Conservation (phyloP, 1,284 basidiomycete genomes). For the Pisolithus thermaeus region DNA sequence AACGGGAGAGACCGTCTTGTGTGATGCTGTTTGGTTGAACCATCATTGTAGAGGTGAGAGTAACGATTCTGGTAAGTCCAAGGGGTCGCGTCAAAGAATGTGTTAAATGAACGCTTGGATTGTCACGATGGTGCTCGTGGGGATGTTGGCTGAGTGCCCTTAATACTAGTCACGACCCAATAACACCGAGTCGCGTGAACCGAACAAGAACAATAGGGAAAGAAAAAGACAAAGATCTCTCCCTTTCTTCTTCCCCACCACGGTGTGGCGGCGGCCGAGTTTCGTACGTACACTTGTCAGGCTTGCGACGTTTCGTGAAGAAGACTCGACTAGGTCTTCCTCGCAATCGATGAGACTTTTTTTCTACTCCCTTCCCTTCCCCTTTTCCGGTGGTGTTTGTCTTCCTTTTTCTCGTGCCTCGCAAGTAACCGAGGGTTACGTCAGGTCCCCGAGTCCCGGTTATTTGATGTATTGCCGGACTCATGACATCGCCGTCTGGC, state of each 20-base stretch:
- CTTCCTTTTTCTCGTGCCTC: neutral
- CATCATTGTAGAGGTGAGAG: neutral
- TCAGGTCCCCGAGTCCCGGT: neutral
- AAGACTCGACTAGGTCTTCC: too few species aligned
- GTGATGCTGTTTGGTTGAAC: neutral
- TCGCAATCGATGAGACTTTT: too few species aligned
- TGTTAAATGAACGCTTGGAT: neutral
- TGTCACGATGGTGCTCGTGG: neutral
- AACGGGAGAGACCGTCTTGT: neutral
- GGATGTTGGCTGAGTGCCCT: neutral
- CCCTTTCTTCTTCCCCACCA: too few species aligned
- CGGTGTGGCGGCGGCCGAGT: too few species aligned
- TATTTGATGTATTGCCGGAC: neutral
- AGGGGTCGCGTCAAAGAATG: neutral
- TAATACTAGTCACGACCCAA: neutral
- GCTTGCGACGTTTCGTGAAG: neutral
- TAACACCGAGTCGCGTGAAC: too few species aligned
- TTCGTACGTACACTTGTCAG: too few species aligned
- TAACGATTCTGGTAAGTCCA: neutral
- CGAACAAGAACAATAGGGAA: neutral
- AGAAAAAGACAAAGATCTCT: neutral
- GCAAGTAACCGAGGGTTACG: neutral
- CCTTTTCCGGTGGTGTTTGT: neutral
- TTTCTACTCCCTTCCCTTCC: too few species aligned
- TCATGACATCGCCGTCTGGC: neutral